These are phyloP conservation scores for Asparagopsis taxiformis DNA, from an alignment of 31 red algal genomes.

Conservation along the genomic window DNA sequence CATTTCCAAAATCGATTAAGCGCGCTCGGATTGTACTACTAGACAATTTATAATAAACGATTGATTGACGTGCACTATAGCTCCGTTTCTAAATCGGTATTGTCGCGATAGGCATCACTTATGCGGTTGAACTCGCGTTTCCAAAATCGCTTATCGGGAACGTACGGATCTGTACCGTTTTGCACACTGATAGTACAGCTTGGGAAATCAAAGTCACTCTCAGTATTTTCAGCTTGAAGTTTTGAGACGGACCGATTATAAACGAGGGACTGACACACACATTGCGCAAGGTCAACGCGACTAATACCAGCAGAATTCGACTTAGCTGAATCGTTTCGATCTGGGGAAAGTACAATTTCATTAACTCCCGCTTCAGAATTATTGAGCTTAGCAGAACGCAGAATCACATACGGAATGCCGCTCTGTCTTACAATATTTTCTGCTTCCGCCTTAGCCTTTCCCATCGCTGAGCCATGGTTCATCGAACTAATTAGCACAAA, in stretches of 20 bases:
- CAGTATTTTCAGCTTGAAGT: slow-evolving; percentile 32
- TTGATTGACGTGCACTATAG: too few relatives aligned
- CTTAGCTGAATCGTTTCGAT: neutral
- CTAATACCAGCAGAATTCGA: slow-evolving; percentile 4
- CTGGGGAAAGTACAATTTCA: slow-evolving; percentile 4
- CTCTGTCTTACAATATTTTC: slow-evolving; percentile 39
- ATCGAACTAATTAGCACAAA: slow-evolving; percentile 59
- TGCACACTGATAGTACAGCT: slow-evolving; percentile 35
- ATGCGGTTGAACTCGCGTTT: slow-evolving; percentile 57
- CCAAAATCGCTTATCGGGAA: slow-evolving; percentile 77
- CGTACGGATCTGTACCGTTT: slow-evolving; percentile 29
- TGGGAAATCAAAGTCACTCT: slow-evolving; percentile 58
- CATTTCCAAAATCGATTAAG: too few relatives aligned
- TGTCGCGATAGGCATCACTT: slow-evolving; percentile 34
- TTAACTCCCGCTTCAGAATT: slow-evolving; percentile 42
- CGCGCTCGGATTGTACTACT: too few relatives aligned
- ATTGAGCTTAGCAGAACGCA: slow-evolving; percentile 19
- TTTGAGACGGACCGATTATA: slow-evolving; percentile 34
- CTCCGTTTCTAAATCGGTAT: slow-evolving; percentile 7
- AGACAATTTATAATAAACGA: too few relatives aligned
- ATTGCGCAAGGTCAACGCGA: slow-evolving; percentile 54
- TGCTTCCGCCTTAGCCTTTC: slow-evolving; percentile 38
- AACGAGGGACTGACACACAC: slow-evolving; percentile 60
- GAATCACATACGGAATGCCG: slow-evolving; percentile 63
- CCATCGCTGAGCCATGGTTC: neutral